Conservation (phyloP, 1,139 yeast genomes). For the Citeromyces hawaiiensis region DNA sequence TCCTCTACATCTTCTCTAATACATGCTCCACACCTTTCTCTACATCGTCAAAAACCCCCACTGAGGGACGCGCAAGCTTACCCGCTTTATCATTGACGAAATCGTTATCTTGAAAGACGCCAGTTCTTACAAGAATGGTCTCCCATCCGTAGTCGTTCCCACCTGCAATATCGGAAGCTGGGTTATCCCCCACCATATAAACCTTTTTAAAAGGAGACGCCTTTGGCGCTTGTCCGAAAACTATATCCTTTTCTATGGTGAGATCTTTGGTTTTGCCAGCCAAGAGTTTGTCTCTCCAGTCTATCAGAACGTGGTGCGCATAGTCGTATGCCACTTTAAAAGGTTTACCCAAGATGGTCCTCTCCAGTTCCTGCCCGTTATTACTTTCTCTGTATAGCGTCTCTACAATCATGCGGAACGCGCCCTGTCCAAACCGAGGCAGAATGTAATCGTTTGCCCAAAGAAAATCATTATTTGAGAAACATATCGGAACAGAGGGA, state of each 20-base stretch:
- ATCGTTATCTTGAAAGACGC: slow-evolving; percentile 72
- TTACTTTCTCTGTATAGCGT: slow-evolving; percentile 42
- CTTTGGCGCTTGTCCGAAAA: slow-evolving; percentile 22
- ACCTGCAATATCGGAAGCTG: slow-evolving; percentile 83
- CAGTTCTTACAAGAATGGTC: slow-evolving; percentile 71
- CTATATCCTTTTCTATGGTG: slow-evolving; percentile 16
- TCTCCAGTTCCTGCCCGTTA: slow-evolving; percentile 30
- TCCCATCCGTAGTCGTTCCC: slow-evolving; percentile 86
- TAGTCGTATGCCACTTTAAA: slow-evolving; percentile 68
- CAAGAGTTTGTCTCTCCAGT: slow-evolving; percentile 33
- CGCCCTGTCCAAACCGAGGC: slow-evolving; percentile 91
- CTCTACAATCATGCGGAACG: slow-evolving; percentile 56
- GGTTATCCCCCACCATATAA: slow-evolving; percentile 95
- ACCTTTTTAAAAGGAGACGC: slow-evolving; percentile 39
- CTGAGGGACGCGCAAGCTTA: slow-evolving; percentile 26
- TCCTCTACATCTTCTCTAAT: neutral
- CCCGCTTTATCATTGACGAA: slow-evolving; percentile 17
- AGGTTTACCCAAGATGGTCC: slow-evolving; percentile 76
- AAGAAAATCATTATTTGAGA: slow-evolving; percentile 76
- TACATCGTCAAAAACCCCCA: slow-evolving; percentile 37
- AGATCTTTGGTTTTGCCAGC: slow-evolving; percentile 9
- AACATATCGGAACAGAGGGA: slow-evolving; percentile 70
- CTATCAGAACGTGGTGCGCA: slow-evolving; percentile 60
- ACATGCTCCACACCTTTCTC: slow-evolving; percentile 24
- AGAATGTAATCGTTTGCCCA: slow-evolving; percentile 81